Evolutionary conservation across 225 moss, liverwort and hornwort species (phyloP), one percentile per base, ranked within the genome.

Genomic region (Thuidium tamariscinum): DNA sequence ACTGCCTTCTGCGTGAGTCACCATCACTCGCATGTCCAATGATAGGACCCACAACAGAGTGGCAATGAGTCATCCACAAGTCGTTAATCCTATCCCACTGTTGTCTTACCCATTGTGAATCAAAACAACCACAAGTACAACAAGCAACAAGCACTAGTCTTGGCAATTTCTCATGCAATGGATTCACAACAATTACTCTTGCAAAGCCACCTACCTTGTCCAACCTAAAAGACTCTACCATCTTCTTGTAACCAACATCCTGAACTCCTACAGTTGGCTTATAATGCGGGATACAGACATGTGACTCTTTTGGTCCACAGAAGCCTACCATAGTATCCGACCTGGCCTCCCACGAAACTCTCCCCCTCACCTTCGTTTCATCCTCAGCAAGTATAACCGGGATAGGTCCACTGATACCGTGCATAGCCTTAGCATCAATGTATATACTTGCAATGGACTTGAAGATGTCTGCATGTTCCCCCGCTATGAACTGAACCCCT

Each of bases 281-380:
- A 20, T 55, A 55, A 55, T 55, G 11, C 5, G 55, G 6, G 3
- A 49, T 27, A 16, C 48, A 72, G 2, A 44, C 7, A 27, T 46
- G 48, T 1, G 16, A 3, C 0, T 0, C 46, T 10, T 18, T 73
- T 1, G 17, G 49, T 0, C 48, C 49, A 73, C 30, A 73, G 10
- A 72, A 70, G 1, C 46, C 46, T 5, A 72, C 6, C 5, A 72
- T 44, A 15, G 46, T 42, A 15, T 42, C 26, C 9, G 2, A 27
- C 16, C 16, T 72, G 3, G 26, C 42, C 29, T 72, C 72, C 72
- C 15, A 72, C 2, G 9, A 46, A 46, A 72, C 27, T 0, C 72
- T 0, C 5, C 46, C 46, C 8, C 16, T 29, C 0, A 72, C 46
- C 27, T 72, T 29, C 0, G 16, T 72, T 8, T 72, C 72, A 46